Evolutionary conservation across 352 stramenopile genomes (phyloP), one percentile per base, ranked within the genome.

Genomic region (Phytophthora megakarya): DNA sequence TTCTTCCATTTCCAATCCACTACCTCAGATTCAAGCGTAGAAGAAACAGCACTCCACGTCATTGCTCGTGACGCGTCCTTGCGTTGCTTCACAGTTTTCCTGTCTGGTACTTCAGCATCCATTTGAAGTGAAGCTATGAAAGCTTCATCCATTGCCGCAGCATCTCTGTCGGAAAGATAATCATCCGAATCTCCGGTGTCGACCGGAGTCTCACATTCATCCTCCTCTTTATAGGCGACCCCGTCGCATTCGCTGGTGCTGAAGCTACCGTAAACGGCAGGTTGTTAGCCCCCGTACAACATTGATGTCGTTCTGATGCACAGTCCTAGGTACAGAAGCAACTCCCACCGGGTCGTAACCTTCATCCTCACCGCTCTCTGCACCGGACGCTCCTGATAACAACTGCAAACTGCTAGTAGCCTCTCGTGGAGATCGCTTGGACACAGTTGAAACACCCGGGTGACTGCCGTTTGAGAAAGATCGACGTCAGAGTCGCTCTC

Each of bases 391-490:
- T 18, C 53, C 42, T 4, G 54, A 61, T n/a, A 70, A 23, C 22
- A 61, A 22, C 8, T 54, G 48, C 13, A 70, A 37, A n/a, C 38
- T 57, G 12, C 33, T 35, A 9, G 62, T 48, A 33, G 43, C 53
- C 9, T 57, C 54, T 46, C 44, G 47, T 60, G 23, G 1, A 71
- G 28, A 9, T 65, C 40, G 19, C 48, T 57, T 13, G 23, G 39
- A 5, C 49, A 53, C 1, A 65, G 6, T 28, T 52, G 33, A 51
- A 65, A 61, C 18, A 35, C 54, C 25, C 49, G 40, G 3, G 32
- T 12, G 19, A 65, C 62, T 10, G 62, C 54, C 1, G 40, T 23
- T 22, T 70, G 54, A 0, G 54, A 70, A 23, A 62, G 54, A 1
- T 70, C 53, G 32, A 38, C 26, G 13, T 70, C 54, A 21, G 53